Percentiles rank a stretch among this genome's conserved stretches.
phyloP scores from a whole-genome alignment of 2,329 filamentous ascomycete genomes.

The Fusarium zealandicum region DNA sequence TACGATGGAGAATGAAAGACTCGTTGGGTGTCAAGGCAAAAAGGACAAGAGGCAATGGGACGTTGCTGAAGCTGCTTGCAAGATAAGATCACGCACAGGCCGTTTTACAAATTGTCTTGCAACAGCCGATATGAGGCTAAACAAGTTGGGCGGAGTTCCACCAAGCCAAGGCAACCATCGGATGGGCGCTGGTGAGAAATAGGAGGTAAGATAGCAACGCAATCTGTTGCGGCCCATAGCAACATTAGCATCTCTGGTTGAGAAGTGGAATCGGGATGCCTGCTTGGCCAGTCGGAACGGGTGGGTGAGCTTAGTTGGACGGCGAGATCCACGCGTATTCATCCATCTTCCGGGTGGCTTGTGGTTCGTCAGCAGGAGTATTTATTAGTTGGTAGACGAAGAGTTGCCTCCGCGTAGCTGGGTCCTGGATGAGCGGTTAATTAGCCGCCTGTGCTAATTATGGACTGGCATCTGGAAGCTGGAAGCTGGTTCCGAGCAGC shows the following conservation, averaged over 20 bases:
- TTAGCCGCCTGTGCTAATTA: constrained; percentile 33
- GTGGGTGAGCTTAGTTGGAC: constrained; percentile 25
- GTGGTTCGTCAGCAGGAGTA: constrained; percentile 11
- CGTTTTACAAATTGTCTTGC: constrained; percentile 3
- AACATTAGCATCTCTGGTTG: constrained; percentile 8
- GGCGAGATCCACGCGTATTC: constrained; percentile 28
- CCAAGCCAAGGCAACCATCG: constrained; percentile 17
- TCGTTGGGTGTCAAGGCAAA: constrained; percentile 29
- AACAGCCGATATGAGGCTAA: not conserved
- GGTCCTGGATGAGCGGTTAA: constrained; percentile 24
- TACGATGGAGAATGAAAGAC: constrained; percentile 28
- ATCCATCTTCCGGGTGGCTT: constrained; percentile 9
- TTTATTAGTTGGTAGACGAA: constrained; percentile 3
- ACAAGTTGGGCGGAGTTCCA: constrained; percentile 15
- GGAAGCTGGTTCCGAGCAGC: constrained; percentile 33
- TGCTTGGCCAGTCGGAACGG: constrained; percentile 36
- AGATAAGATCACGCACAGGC: not conserved
- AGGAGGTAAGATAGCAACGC: constrained; percentile 21
- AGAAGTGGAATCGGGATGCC: constrained; percentile 19
- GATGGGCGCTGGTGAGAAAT: constrained; percentile 4
- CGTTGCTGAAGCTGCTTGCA: constrained; percentile 16
- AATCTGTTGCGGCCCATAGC: constrained; percentile 18
- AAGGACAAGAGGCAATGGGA: constrained; percentile 14
- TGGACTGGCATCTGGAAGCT: constrained; percentile 34
- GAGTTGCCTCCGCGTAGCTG: constrained; percentile 27